Evolutionary conservation across 2,329 filamentous ascomycete species (phyloP), one percentile per base, ranked within the genome.

Genomic region (Penicillium sclerotigenum): DNA sequence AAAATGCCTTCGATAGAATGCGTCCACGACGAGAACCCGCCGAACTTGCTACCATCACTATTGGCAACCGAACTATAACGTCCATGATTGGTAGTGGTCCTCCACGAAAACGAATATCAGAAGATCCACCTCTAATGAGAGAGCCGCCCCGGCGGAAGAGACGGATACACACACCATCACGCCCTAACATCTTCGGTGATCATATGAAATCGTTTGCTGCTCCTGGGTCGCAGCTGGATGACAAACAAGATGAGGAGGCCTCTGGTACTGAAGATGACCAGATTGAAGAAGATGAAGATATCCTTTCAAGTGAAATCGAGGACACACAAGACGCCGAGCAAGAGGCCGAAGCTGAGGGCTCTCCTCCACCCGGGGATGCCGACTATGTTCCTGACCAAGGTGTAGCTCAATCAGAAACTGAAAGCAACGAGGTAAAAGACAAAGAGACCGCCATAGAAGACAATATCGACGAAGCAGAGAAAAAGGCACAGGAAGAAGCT

Each of bases 11-110:
- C 62, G 83, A 86, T 68, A 79, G 82, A 18, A 87, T 87, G 83
- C 79, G 85, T 16, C 80, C 82, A 1, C 88, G 84, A 67, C 81
- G 87, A 33, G 75, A 81, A 2, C 81, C 82, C 1, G 75, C 81
- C 28, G 86, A 90, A 64, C 76, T 87, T 49, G 88, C 89, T 20
- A 90, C 87, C 2, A 89, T 93, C 46, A 91, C 87, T 0, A 84
- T 93, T 52, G 89, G 88, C 1, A 80, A 86, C 59, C 81, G 80
- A 43, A 90, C 86, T 0, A 80, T 85, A 5, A 87, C 83, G 0
- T 86, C 85, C 20, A 80, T 85, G 31, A 80, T 91, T 61, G 87
- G 87, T 1, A 82, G 79, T 47, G 77, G 81, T 47, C 67, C 78
- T 4, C 67, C 72, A 26, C 69, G 62, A 26, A 77, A 72, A 58